Evolutionary conservation across 768 basidiomycete genomes (phyloP).

Genomic region (Leccinum aurantiacum): DNA sequence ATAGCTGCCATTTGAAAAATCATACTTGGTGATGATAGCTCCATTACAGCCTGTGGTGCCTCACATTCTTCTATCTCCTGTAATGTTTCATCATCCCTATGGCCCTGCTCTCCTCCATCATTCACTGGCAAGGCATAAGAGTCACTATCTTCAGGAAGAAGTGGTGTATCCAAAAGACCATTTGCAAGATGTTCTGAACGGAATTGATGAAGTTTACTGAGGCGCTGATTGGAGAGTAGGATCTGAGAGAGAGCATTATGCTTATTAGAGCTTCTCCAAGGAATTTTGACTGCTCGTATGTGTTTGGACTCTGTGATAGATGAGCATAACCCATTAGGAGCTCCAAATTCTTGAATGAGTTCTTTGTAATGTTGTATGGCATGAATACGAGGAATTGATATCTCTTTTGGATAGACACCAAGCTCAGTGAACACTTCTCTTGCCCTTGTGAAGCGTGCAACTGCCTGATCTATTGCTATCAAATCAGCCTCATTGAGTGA

Average conservation of each 20-base stretch:
- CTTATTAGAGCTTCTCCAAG: not conserved
- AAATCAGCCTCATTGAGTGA: not conserved
- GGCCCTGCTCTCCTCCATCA: not conserved
- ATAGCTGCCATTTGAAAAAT: no score
- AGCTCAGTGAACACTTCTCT: not conserved
- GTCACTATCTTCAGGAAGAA: not conserved
- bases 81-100: no score
- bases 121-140: not conserved
- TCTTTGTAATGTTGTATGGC: not conserved
- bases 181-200: no score
- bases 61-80: no score
- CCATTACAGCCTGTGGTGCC: no score
- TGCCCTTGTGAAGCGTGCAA: not conserved
- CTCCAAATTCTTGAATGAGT: not conserved
- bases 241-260: not conserved
- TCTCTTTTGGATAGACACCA: not conserved
- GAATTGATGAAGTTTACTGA: not conserved
- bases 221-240: not conserved
- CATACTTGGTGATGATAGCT: no score
- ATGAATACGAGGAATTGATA: not conserved
- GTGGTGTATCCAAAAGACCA: not conserved
- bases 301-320: not conserved
- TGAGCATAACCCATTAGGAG: not conserved
- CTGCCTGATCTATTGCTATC: not conserved
- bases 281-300: not conserved